Conservation (phyloP, 352 stramenopile species). For the Phytophthora palmivora region DNA sequence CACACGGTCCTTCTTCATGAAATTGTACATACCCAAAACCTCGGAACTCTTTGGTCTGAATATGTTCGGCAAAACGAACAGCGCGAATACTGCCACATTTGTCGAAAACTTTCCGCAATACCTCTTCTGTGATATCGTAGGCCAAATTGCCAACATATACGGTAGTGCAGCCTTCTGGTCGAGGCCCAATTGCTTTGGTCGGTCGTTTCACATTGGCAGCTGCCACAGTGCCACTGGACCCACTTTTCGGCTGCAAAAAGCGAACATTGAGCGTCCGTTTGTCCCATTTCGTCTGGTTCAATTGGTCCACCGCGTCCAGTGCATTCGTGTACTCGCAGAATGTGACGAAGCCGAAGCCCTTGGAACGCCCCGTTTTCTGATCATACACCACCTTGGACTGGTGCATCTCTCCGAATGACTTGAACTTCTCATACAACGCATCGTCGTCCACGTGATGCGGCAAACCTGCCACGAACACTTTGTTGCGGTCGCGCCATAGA, state of each 20-base stretch:
- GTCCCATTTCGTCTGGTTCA: conserved; percentile 87
- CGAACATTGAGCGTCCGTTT: conserved; percentile 83
- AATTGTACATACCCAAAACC: conserved; percentile 94
- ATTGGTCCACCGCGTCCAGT: conserved; percentile 75
- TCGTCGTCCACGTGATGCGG: conserved; percentile 68
- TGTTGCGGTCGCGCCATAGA: conserved; percentile 89
- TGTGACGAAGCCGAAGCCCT: conserved; percentile 86
- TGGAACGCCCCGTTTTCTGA: conserved; percentile 66
- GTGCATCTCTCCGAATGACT: conserved; percentile 83
- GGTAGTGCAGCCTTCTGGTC: conserved; percentile 89
- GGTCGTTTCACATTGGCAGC: conserved; percentile 23
- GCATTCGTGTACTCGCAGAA: conserved; percentile 83
- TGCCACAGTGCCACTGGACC: conserved; percentile 1
- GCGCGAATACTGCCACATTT: conserved; percentile 81
- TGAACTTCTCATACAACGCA: conserved; percentile 78
- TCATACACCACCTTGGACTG: conserved; percentile 88
- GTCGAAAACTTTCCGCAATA: conserved; percentile 84
- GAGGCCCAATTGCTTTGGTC: conserved; percentile 63
- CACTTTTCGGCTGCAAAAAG: conserved; percentile 80
- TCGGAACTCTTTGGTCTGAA: conserved; percentile 87
- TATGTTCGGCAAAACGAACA: conserved; percentile 86
- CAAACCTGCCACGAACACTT: conserved; percentile 86
- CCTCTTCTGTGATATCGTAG: conserved; percentile 94
- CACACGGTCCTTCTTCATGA: conserved; percentile 87
- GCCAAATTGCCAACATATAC: conserved; percentile 97